These are phyloP conservation scores for Claviceps sp. DNA, from an alignment of 2,329 filamentous ascomycete species.

Conservation along the genomic window DNA sequence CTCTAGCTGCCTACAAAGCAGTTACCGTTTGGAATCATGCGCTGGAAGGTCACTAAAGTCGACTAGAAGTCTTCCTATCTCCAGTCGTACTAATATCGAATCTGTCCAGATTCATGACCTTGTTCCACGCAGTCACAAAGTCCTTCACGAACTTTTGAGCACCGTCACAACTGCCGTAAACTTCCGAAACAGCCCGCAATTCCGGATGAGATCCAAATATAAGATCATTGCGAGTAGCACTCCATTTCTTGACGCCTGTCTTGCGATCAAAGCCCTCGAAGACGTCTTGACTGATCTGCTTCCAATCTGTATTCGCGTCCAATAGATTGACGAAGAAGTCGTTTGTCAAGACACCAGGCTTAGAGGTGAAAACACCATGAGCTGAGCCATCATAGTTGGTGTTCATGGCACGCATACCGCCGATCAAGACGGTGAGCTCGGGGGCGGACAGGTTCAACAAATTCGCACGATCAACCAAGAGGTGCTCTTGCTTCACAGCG, in stretches of 20 bases:
- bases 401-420: constrained; percentile 56
- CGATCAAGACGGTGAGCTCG: constrained; percentile 57
- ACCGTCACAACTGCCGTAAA: constrained; percentile 49
- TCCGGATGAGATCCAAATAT: constrained; percentile 64
- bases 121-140: constrained; percentile 58
- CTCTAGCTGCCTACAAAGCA: too few relatives aligned
- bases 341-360: constrained; percentile 56
- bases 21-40: too few relatives aligned
- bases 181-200: constrained; percentile 55
- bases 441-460: constrained; percentile 58
- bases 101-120: constrained; percentile 62
- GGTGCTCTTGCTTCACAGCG: constrained; percentile 52
- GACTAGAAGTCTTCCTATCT: constrained; percentile 8
- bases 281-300: constrained; percentile 33
- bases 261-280: constrained; percentile 54
- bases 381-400: constrained; percentile 58
- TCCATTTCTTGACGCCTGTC: constrained; percentile 54
- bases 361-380: constrained; percentile 54
- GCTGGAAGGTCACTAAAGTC: constrained; percentile 2
- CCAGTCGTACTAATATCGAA: constrained; percentile 38
- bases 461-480: constrained; percentile 58
- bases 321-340: constrained; percentile 76
- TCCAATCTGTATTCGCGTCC: constrained; percentile 52
- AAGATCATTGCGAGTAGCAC: constrained; percentile 53
- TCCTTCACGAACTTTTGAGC: constrained; percentile 55